These are phyloP conservation scores for Penicillium ucsense DNA, from an alignment of 495 filamentous ascomycete genomes.

Conservation along the genomic window DNA sequence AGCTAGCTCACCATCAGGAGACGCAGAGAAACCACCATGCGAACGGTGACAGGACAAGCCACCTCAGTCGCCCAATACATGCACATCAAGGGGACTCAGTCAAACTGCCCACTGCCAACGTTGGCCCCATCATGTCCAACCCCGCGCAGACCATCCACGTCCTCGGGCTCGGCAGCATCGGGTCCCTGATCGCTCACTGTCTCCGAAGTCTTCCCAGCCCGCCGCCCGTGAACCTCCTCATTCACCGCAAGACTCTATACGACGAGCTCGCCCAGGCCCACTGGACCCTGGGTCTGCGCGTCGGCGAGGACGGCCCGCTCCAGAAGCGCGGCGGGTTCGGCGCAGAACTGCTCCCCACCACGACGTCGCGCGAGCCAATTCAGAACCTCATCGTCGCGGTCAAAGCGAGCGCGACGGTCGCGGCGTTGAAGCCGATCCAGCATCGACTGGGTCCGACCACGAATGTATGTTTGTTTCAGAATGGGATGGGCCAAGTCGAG, in stretches of 20 bases:
- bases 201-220: slow-evolving; percentile 36
- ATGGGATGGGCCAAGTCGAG: slow-evolving; percentile 17
- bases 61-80: too few species aligned
- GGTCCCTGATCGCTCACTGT: slow-evolving; percentile 42
- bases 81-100: neutral
- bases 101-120: neutral
- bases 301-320: slow-evolving; percentile 9
- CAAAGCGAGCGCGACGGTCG: slow-evolving; percentile 15
- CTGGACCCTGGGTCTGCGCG: slow-evolving; percentile 10
- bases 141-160: slow-evolving; percentile 28
- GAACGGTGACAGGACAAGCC: too few species aligned
- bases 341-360: slow-evolving; percentile 5
- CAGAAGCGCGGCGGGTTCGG: slow-evolving; percentile 6
- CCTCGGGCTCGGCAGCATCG: slow-evolving; percentile 43
- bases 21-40: too few species aligned
- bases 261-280: slow-evolving; percentile 8
- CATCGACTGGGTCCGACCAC: slow-evolving; percentile 14
- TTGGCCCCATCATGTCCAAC: neutral
- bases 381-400: slow-evolving; percentile 15
- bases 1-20: too few species aligned
- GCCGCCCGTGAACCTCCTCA: slow-evolving; percentile 40
- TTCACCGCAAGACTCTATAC: slow-evolving; percentile 23
- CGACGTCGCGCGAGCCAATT: slow-evolving; percentile 4
- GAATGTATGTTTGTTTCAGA: slow-evolving; percentile 17
- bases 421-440: slow-evolving; percentile 12